Percentiles rank a stretch among this genome's conserved stretches.
Evolutionary conservation across 768 basidiomycete genomes (phyloP).

Genomic region (Suillus decipiens): DNA sequence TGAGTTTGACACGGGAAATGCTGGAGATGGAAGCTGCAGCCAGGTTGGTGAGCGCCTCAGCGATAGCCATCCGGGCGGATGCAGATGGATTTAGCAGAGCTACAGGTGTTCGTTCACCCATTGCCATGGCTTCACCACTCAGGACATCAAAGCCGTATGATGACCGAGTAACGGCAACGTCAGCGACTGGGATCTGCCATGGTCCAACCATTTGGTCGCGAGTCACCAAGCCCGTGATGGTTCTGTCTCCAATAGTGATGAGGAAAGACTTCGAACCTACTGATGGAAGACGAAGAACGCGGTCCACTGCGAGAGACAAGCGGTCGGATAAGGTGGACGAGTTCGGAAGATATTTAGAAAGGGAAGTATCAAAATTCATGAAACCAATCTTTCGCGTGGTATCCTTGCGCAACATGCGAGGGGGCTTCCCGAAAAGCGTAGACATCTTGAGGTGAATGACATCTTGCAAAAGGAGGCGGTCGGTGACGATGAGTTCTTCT

Average conservation of each 20-base stretch:
- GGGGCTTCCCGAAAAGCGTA: slow-evolving; percentile 94
- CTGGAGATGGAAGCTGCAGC: slow-evolving; percentile 74
- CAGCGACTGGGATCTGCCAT: slow-evolving; percentile 97
- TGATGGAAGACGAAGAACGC: slow-evolving; percentile 87
- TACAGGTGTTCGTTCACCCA: slow-evolving; percentile 95
- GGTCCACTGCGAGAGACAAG: slow-evolving; percentile 65
- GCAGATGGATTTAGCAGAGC: slow-evolving; percentile 87
- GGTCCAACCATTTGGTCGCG: slow-evolving; percentile 99
- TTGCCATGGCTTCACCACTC: slow-evolving; percentile 95
- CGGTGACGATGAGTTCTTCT: slow-evolving; percentile 86
- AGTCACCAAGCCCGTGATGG: slow-evolving; percentile 90
- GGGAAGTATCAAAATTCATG: slow-evolving; percentile 67
- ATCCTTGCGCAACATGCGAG: slow-evolving; percentile 83
- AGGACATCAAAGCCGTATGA: slow-evolving; percentile 88
- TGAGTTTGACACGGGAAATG: slow-evolving; percentile 83
- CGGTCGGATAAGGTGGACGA: slow-evolving; percentile 43
- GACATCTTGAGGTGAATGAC: slow-evolving; percentile 93
- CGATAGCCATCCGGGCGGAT: slow-evolving; percentile 95
- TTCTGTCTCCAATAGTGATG: slow-evolving; percentile 96
- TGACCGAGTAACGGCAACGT: slow-evolving; percentile 94
- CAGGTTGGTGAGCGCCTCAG: slow-evolving; percentile 90
- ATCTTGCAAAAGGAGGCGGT: slow-evolving; percentile 74
- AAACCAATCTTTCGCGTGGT: slow-evolving; percentile 42
- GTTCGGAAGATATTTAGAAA: slow-evolving; percentile 64
- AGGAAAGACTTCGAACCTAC: slow-evolving; percentile 97